Evolutionary conservation across 2,329 filamentous ascomycete species (phyloP).

Genomic region (Scolecobasidium constrictum): DNA sequence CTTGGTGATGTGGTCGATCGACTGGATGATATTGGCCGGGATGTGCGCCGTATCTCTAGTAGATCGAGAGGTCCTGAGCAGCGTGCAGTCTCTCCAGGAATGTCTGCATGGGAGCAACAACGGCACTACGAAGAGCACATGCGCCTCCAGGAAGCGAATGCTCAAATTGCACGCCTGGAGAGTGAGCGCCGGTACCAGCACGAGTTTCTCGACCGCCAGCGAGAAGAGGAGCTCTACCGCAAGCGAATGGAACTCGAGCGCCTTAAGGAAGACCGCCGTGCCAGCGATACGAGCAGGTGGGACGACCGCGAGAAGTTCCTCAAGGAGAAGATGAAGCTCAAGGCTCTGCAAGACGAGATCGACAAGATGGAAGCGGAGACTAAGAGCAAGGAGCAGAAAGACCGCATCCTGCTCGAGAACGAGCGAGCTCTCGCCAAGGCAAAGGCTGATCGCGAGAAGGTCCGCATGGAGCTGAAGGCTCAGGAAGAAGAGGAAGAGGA

Average conservation of each 20-base stretch:
- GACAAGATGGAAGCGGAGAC: conserved; percentile 3
- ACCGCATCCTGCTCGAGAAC: conserved; percentile 7
- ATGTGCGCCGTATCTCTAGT: conserved; percentile 2
- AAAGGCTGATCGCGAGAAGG: conserved; percentile 17
- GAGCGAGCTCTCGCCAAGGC: conserved; percentile 16
- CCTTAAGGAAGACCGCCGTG: conserved; percentile 19
- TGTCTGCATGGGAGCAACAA: not conserved
- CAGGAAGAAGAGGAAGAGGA: conserved; percentile 13
- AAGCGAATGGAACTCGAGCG: conserved; percentile 23
- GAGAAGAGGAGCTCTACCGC: conserved; percentile 26
- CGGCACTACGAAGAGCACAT: not conserved
- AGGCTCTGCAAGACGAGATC: conserved; percentile 8
- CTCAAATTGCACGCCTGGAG: conserved; percentile 1
- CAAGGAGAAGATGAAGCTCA: conserved; percentile 10
- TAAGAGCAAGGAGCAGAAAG: conserved; percentile 7
- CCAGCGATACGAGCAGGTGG: conserved; percentile 16
- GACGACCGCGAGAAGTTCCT: conserved; percentile 17
- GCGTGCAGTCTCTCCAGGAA: conserved; percentile 5
- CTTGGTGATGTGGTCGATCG: conserved; percentile 3
- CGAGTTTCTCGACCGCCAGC: not conserved
- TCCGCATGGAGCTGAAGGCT: conserved; percentile 13
- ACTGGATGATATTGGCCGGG: conserved; percentile 9
- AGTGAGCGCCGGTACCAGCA: conserved; percentile 1
- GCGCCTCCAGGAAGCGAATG: conserved; percentile 3
- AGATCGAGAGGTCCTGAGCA: not conserved